Percentiles rank a stretch among this genome's conserved stretches.
These are phyloP conservation scores for Paraglomus brasilianum DNA, from an alignment of 192 early-diverging fungal species.

Conservation along the genomic window DNA sequence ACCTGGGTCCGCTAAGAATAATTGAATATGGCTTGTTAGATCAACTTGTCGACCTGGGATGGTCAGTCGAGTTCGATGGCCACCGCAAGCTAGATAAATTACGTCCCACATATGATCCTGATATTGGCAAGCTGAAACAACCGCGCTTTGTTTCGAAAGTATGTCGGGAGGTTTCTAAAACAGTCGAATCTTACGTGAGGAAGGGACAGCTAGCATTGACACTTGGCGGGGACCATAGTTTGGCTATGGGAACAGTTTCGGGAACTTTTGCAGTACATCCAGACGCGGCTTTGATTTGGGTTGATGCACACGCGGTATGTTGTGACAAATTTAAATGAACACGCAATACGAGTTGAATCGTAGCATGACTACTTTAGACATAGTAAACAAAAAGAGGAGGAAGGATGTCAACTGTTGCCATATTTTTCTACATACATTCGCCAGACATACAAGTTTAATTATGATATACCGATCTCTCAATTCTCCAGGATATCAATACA, in stretches of 20 bases:
- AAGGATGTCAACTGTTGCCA: not conserved
- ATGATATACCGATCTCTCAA: not conserved
- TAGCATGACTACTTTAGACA: not conserved
- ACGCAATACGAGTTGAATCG: not conserved
- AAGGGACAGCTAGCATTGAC: conserved; percentile 83
- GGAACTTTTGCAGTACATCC: conserved; percentile 74
- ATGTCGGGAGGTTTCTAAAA: conserved; percentile 60
- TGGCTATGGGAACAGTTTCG: conserved; percentile 87
- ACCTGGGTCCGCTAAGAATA: conserved; percentile 81
- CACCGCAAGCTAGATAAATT: conserved; percentile 70
- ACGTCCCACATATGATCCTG: conserved; percentile 67
- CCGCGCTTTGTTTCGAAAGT: conserved; percentile 81
- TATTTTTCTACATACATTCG: no score
- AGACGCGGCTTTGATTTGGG: conserved; percentile 88
- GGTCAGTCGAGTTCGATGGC: conserved; percentile 72
- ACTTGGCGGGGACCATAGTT: conserved; percentile 93
- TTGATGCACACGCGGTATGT: conserved; percentile 90
- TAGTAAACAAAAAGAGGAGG: not conserved
- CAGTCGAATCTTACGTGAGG: conserved; percentile 62
- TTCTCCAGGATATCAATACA: conserved; percentile 83
- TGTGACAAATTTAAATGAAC: not conserved
- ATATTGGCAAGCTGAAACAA: conserved; percentile 79
- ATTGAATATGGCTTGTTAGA: conserved; percentile 81
- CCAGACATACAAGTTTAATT: conserved; percentile 9
- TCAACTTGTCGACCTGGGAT: conserved; percentile 81